These are phyloP conservation scores for Leishmania martiniquensis DNA, from an alignment of 208 protist species.

Conservation along the genomic window DNA sequence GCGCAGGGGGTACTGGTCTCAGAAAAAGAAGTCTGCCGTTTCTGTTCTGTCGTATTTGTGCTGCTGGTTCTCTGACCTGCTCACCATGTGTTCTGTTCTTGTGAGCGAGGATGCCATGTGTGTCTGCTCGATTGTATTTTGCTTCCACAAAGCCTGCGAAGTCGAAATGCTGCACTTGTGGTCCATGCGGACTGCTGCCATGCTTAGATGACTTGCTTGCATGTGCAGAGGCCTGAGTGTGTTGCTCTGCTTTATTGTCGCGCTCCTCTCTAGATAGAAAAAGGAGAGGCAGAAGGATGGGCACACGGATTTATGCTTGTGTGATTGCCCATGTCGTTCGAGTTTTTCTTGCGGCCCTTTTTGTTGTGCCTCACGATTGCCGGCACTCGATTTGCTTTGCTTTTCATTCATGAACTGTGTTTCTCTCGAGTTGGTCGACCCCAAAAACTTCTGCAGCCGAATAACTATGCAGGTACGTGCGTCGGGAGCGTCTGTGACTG, in stretches of 20 bases:
- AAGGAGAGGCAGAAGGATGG: background rate
- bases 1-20: background rate
- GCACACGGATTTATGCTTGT: background rate
- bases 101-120: background rate
- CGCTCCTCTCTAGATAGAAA: background rate
- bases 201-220: background rate
- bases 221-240: background rate
- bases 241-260: conserved; percentile 9
- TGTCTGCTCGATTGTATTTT: background rate
- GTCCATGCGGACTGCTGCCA: background rate
- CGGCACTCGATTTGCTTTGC: background rate
- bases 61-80: background rate
- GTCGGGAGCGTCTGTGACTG: no score
- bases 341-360: background rate
- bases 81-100: background rate
- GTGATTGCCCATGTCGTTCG: background rate
- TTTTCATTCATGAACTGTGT: background rate
- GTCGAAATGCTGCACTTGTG: background rate
- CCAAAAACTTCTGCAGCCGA: background rate
- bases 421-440: background rate
- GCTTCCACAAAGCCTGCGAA: background rate
- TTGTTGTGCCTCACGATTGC: no score
- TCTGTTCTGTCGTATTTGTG: conserved; percentile 8
- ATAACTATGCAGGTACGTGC: background rate
- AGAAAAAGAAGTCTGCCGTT: conserved; percentile 1